Percentiles rank a stretch among this genome's conserved stretches.
Conservation (phyloP, 192 early-diverging fungal genomes). For the Physocladia obscura region DNA sequence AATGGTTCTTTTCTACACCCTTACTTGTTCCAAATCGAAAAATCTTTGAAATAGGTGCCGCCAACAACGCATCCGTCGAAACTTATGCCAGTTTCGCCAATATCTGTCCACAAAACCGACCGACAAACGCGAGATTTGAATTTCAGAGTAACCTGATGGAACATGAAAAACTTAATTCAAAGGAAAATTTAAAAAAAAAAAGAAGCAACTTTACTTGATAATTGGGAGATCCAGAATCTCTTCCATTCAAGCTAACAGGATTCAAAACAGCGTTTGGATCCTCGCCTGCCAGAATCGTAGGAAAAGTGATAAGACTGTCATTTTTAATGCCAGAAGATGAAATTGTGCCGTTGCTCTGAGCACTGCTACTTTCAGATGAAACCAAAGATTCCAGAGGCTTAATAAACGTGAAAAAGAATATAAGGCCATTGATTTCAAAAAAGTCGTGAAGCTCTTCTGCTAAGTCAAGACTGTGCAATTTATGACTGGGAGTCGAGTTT, state of each 20-base stretch:
- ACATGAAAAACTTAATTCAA: slow-evolving; percentile 1
- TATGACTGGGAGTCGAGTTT: not conserved
- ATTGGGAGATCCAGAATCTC: slow-evolving; percentile 23
- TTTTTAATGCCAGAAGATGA: not conserved
- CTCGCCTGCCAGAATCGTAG: not conserved
- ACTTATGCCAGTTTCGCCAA: slow-evolving; percentile 85
- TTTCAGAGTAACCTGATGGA: slow-evolving; percentile 58
- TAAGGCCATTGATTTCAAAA: slow-evolving; percentile 76
- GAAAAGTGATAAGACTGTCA: not conserved
- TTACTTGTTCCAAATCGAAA: slow-evolving; percentile 72
- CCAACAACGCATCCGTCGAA: slow-evolving; percentile 94
- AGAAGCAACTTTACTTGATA: slow-evolving; percentile 26
- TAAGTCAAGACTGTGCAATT: slow-evolving; percentile 29
- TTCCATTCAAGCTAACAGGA: not conserved
- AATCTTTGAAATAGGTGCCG: slow-evolving; percentile 84
- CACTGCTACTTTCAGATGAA: not conserved
- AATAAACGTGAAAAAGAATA: slow-evolving; percentile 80
- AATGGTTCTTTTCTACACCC: too few species aligned
- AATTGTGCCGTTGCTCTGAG: not conserved
- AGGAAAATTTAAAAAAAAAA: not conserved
- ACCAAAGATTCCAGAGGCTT: not conserved
- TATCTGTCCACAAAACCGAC: slow-evolving; percentile 89
- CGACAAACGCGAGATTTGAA: slow-evolving; percentile 83
- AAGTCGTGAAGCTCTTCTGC: slow-evolving; percentile 68
- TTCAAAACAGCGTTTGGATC: not conserved